Conservation (phyloP, 2,329 filamentous ascomycete genomes). For the Penicillium sumatraense region DNA sequence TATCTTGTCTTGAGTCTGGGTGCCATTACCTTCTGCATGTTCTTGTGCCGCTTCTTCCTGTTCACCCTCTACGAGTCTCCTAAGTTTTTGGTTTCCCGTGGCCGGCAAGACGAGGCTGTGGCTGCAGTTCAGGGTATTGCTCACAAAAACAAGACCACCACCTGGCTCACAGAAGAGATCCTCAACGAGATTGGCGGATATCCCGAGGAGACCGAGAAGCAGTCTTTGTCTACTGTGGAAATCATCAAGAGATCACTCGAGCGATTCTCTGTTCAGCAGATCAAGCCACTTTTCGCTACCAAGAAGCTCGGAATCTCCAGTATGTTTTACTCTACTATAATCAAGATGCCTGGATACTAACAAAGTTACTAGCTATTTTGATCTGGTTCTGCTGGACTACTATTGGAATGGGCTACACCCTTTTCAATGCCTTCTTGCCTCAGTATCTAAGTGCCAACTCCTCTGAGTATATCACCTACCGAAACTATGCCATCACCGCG, state of each 20-base stretch:
- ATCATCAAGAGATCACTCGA: conserved; percentile 65
- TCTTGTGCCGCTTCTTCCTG: conserved; percentile 72
- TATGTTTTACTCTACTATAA: conserved; percentile 33
- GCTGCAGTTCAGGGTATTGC: conserved; percentile 80
- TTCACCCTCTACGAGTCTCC: conserved; percentile 83
- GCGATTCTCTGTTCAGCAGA: conserved; percentile 69
- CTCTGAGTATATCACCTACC: conserved; percentile 60
- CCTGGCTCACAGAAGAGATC: conserved; percentile 76
- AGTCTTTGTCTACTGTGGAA: conserved; percentile 48
- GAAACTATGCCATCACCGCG: conserved; percentile 81
- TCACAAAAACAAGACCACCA: conserved; percentile 68
- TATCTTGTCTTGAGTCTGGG: conserved; percentile 72
- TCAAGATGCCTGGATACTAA: conserved; percentile 10
- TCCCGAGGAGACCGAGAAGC: conserved; percentile 45
- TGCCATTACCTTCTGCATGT: conserved; percentile 72
- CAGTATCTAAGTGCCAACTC: conserved; percentile 65
- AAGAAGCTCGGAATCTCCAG: conserved; percentile 55
- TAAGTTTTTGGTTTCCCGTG: conserved; percentile 78
- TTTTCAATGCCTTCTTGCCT: conserved; percentile 90
- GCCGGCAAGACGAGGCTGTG: conserved; percentile 77
- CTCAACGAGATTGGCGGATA: conserved; percentile 60
- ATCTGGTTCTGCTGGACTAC: conserved; percentile 82
- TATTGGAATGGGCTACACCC: conserved; percentile 84
- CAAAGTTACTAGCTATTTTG: conserved; percentile 40
- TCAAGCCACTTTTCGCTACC: conserved; percentile 65